Base-by-base conservation (phyloP, 2,329 filamentous ascomycete genomes). In the Alternaria panax region DNA sequence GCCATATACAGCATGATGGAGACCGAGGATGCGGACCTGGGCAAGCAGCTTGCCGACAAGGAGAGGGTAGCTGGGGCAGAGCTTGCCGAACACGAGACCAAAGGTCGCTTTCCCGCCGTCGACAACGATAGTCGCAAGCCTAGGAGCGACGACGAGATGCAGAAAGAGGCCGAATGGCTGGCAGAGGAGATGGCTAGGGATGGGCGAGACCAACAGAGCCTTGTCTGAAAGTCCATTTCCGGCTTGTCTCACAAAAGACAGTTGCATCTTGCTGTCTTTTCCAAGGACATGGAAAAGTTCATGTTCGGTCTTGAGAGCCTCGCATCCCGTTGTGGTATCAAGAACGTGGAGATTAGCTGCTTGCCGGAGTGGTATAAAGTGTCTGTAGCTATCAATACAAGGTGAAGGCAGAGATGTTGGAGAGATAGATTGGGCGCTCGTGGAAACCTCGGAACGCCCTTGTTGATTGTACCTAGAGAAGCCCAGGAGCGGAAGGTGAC, bases 1-100 rank as follows among this genome's bases (percentile, higher is more conserved):
- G 87, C 86, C 60, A 86, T 99, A 51, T 98, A 99, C 80, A 87
- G 88, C 63, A 85, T 88, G 80, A 86, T 99, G 83, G 92, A 96
- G 71, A 86, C 86, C 27, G 91, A 96, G 78, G 90, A 92, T 65
- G 94, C 93, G 0, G 91, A 98, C 79, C 82, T 98, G 14, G 91
- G 90, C 6, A 86, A 85, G 36, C 88, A 88, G 54, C 82, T 93
- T 69, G 87, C 84, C 82, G 87, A 91, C 64, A 75, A 78, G 56
- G 65, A 71, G 40, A 87, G 90, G 64, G 75, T 78, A 51, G 57
- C 60, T 11, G 70, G 75, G 34, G 53, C 46, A 22, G 68, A 69
- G 40, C 48, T 68, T 42, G 71, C 68, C 51, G 63, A 59, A 32
- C 70, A 65, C 62, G 60, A 73, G 64, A 60, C 76, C 62, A 78